phyloP scores from a whole-genome alignment of 371 early-diverging fungal species.

The Mucor irregularis region DNA sequence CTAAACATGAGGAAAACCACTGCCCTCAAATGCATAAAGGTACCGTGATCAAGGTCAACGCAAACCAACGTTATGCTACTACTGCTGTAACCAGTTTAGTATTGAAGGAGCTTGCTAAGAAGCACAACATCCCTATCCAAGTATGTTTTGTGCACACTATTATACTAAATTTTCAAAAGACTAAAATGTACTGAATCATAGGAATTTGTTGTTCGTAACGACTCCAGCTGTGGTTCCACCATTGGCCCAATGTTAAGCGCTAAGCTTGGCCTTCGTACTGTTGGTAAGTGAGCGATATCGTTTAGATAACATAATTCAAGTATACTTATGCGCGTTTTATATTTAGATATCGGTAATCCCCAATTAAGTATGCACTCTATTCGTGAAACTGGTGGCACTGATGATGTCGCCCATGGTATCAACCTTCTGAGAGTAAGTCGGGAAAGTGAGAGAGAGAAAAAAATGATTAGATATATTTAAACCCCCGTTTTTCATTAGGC shows the following conservation, averaged over 20 bases:
- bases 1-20: conserved; percentile 91
- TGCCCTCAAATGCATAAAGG: conserved; percentile 92
- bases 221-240: conserved; percentile 92
- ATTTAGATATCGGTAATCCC: conserved; percentile 89
- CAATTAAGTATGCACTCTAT: conserved; percentile 96
- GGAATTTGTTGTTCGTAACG: conserved; percentile 95
- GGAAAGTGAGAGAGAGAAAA: background rate
- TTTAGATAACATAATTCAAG: background rate
- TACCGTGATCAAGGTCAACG: conserved; percentile 93
- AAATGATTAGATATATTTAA: background rate
- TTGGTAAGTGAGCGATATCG: conserved; percentile 56
- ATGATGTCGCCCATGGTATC: conserved; percentile 86
- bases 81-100: conserved; percentile 85
- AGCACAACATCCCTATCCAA: conserved; percentile 81
- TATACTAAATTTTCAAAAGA: too few relatives aligned
- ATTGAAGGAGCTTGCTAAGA: conserved; percentile 78
- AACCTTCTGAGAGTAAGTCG: conserved; percentile 73
- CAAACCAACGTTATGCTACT: conserved; percentile 95
- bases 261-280: conserved; percentile 92
- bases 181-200: conserved; percentile 1
- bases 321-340: background rate
- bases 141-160: conserved; percentile 11
- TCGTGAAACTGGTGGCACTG: conserved; percentile 91
- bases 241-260: conserved; percentile 97
- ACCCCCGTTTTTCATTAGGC: conserved; percentile 26